These are phyloP conservation scores for Diaporthe australafricana DNA, from an alignment of 2,329 filamentous ascomycete genomes.

Conservation along the genomic window DNA sequence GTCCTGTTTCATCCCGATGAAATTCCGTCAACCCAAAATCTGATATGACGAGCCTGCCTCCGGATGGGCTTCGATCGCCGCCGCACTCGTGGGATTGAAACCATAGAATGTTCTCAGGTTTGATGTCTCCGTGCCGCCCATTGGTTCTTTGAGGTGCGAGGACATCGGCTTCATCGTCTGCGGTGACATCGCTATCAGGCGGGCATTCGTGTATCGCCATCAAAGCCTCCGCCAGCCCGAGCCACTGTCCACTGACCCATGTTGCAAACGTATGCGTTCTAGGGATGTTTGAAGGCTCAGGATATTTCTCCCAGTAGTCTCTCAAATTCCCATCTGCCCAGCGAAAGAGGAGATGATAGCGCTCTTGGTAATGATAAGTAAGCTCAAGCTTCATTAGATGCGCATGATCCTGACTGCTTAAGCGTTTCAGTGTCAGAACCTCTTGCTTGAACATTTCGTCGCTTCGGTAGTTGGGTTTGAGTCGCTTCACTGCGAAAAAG, in stretches of 20 bases:
- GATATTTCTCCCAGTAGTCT: constrained; percentile 1
- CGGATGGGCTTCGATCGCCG: neutral
- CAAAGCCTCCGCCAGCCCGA: constrained; percentile 8
- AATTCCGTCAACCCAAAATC: constrained; percentile 36
- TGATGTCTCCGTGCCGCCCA: constrained; percentile 36
- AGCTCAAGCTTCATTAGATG: constrained; percentile 25
- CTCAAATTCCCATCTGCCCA: constrained; percentile 30
- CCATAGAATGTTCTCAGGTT: constrained; percentile 36
- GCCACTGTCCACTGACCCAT: neutral
- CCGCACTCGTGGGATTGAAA: neutral
- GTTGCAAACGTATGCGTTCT: neutral
- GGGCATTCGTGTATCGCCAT: constrained; percentile 23
- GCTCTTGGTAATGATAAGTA: neutral
- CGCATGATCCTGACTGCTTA: constrained; percentile 16
- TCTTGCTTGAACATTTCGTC: constrained; percentile 11
- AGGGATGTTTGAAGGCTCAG: neutral
- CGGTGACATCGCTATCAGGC: neutral
- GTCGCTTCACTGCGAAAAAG: constrained; percentile 24
- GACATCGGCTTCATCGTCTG: neutral
- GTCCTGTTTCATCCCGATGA: constrained; percentile 15
- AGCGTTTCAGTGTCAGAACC: constrained; percentile 19
- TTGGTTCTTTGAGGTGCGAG: neutral
- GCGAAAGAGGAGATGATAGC: constrained; percentile 21
- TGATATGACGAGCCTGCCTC: constrained; percentile 32
- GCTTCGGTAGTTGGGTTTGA: neutral